Evolutionary conservation across 768 basidiomycete genomes (phyloP).

Genomic region (Mycena galericulata): DNA sequence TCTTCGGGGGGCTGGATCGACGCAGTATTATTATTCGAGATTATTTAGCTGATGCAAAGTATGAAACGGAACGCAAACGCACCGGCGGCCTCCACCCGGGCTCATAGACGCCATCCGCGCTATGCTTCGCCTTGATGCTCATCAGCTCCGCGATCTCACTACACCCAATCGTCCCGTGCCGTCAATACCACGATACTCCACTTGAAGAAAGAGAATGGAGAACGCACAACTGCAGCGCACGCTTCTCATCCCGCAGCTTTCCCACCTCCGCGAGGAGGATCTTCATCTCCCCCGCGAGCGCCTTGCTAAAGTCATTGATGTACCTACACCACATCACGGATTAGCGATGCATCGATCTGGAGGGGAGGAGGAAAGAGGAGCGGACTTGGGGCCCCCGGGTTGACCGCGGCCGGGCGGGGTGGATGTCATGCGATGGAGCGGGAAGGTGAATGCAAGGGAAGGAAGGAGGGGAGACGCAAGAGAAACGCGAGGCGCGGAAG

Average conservation of each 20-base stretch:
- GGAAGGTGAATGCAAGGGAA: too few relatives aligned
- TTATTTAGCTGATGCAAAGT: not conserved
- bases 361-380: too few relatives aligned
- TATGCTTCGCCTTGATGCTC: constrained; percentile 70
- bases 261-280: constrained; percentile 72
- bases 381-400: constrained; percentile 11
- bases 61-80: constrained; percentile 24
- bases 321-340: constrained; percentile 47
- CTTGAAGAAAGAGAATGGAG: too few relatives aligned
- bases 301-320: constrained; percentile 72
- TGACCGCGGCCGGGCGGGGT: not conserved
- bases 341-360: too few relatives aligned
- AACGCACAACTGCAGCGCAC: constrained; percentile 68
- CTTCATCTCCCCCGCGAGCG: constrained; percentile 70
- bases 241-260: constrained; percentile 69
- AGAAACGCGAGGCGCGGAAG: constrained; percentile 1
- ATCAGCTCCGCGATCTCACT: constrained; percentile 73
- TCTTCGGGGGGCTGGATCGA: not conserved
- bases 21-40: too few relatives aligned
- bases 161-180: too few relatives aligned
- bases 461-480: not conserved
- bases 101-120: constrained; percentile 68
- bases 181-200: too few relatives aligned
- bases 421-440: constrained; percentile 1
- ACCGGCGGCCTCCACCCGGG: constrained; percentile 64